Conservation (phyloP, 2,329 filamentous ascomycete genomes). For the Cladosporium sphaerospermum region DNA sequence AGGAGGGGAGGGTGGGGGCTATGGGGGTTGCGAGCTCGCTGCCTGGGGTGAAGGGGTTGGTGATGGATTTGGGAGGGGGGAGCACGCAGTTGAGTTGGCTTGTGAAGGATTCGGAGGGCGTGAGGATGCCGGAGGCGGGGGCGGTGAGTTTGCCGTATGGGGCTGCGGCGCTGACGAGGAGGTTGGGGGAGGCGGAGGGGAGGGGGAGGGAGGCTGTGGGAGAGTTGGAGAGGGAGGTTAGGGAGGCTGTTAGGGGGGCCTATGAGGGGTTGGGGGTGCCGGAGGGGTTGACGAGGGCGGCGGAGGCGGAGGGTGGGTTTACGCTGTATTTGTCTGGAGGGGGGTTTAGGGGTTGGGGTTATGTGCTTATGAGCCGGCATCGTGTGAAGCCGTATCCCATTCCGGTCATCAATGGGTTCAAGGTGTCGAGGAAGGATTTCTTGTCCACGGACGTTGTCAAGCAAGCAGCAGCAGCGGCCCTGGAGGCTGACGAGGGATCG, state of each 20-base stretch:
- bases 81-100: constrained; percentile 67
- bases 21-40: constrained; percentile 76
- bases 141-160: constrained; percentile 65
- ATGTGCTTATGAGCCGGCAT: constrained; percentile 76
- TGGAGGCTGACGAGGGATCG: constrained; percentile 28
- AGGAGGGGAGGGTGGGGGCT: constrained; percentile 77
- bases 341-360: constrained; percentile 86
- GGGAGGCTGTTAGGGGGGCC: constrained; percentile 44
- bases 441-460: constrained; percentile 44
- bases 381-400: constrained; percentile 73
- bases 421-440: constrained; percentile 57
- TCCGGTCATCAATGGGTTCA: constrained; percentile 73
- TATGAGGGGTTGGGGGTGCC: constrained; percentile 49
- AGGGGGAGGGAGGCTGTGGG: constrained; percentile 30
- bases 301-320: constrained; percentile 46
- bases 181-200: constrained; percentile 42
- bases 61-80: constrained; percentile 80
- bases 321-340: constrained; percentile 82
- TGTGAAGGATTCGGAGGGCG: constrained; percentile 36
- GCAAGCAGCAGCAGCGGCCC: constrained; percentile 32
- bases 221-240: constrained; percentile 42
- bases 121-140: constrained; percentile 48
- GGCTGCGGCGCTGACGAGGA: constrained; percentile 57
- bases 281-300: constrained; percentile 39
- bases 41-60: constrained; percentile 63